Evolutionary conservation across 139 green algal genomes (phyloP).

Genomic region (Chlorella sp.): DNA sequence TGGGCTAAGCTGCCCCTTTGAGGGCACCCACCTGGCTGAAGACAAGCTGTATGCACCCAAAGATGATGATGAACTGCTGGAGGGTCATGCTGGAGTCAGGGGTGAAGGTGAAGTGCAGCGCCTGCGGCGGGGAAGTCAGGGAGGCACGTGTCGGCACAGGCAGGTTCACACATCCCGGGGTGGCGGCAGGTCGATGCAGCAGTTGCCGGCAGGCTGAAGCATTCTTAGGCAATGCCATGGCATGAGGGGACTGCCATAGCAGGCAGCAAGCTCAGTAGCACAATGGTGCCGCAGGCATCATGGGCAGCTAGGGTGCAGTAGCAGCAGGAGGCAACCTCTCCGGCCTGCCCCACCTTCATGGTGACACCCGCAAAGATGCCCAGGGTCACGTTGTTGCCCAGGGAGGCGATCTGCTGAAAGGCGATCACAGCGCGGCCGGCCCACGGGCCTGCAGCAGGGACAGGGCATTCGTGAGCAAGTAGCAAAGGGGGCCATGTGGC

Average conservation of each 20-base stretch:
- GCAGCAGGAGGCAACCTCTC: background rate
- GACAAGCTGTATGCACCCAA: conserved; percentile 52
- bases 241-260: background rate
- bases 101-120: conserved; percentile 44
- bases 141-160: background rate
- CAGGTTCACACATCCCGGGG: too few relatives aligned
- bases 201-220: background rate
- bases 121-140: conserved; percentile 10
- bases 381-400: conserved; percentile 61
- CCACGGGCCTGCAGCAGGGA: conserved; percentile 19
- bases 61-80: conserved; percentile 55
- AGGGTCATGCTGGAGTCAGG: conserved; percentile 40
- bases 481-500: too few relatives aligned
- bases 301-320: background rate
- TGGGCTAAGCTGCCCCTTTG: background rate
- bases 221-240: too few relatives aligned
- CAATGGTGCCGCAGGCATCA: background rate
- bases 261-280: background rate
- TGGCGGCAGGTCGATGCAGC: background rate
- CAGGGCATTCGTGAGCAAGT: background rate
- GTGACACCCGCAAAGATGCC: conserved; percentile 49
- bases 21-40: conserved; percentile 42
- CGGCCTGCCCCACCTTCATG: conserved; percentile 9
- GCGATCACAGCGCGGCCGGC: conserved; percentile 36
- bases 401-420: conserved; percentile 57